A percentile compares a stretch with the other conserved stretches of the same genome.
phyloP scores from a whole-genome alignment of 2,329 filamentous ascomycete species.

The Talaromyces sp. region DNA sequence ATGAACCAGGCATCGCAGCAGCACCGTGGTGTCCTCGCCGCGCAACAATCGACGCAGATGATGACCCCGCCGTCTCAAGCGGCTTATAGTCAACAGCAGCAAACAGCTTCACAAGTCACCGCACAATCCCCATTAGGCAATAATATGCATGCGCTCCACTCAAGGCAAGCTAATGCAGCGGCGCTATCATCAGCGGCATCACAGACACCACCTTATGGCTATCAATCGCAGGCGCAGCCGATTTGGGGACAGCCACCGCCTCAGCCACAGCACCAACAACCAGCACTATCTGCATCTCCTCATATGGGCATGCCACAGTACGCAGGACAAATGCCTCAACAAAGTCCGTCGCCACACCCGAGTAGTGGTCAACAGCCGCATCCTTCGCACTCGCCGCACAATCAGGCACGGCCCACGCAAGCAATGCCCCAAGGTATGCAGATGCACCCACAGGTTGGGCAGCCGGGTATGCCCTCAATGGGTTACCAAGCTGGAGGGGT shows the following conservation, averaged over 20 bases:
- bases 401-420: conserved; percentile 35
- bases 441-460: conserved; percentile 34
- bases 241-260: conserved; percentile 63
- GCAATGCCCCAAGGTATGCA: conserved; percentile 38
- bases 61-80: conserved; percentile 48
- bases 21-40: conserved; percentile 33
- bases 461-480: conserved; percentile 37
- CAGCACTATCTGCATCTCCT: conserved; percentile 25
- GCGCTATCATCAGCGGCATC: conserved; percentile 50
- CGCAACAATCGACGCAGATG: conserved; percentile 40
- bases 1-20: conserved; percentile 24
- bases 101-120: conserved; percentile 66
- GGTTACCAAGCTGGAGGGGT: conserved; percentile 31
- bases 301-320: conserved; percentile 42
- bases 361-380: conserved; percentile 37
- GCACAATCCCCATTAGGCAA: conserved; percentile 69
- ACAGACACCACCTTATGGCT: conserved; percentile 52
- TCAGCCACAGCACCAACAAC: conserved; percentile 58
- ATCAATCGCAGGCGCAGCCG: conserved; percentile 59
- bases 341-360: conserved; percentile 19
- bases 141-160: conserved; percentile 65
- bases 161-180: conserved; percentile 60
- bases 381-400: conserved; percentile 43
- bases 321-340: conserved; percentile 33
- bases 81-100: conserved; percentile 66